These are phyloP conservation scores for Allodekkera sacchari DNA, from an alignment of 805 yeast genomes.

Conservation along the genomic window DNA sequence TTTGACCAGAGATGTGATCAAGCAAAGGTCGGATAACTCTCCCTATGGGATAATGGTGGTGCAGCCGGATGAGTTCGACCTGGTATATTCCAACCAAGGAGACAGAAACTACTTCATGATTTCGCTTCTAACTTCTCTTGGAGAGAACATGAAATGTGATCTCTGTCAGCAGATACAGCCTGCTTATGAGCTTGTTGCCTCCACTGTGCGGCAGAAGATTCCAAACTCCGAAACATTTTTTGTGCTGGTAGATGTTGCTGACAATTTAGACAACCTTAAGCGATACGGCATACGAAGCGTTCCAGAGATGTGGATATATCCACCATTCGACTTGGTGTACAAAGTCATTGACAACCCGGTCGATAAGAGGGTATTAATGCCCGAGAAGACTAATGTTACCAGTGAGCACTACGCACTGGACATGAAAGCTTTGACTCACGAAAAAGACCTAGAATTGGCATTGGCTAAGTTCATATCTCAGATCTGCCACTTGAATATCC, in stretches of 20 bases:
- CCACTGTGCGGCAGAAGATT: constrained; percentile 36
- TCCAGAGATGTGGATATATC: constrained; percentile 64
- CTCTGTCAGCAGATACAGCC: constrained; percentile 39
- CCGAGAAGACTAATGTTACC: constrained; percentile 8
- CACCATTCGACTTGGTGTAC: constrained; percentile 23
- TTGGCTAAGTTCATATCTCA: constrained; percentile 2
- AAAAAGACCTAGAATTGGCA: background rate
- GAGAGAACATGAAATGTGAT: constrained; percentile 34
- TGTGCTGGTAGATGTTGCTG: constrained; percentile 44
- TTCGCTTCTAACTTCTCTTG: constrained; percentile 43
- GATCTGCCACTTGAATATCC: constrained; percentile 2
- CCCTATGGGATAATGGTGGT: constrained; percentile 30
- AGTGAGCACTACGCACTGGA: constrained; percentile 18
- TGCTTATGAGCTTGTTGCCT: constrained; percentile 32
- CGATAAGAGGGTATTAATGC: constrained; percentile 12
- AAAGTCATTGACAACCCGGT: constrained; percentile 15
- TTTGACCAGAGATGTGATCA: constrained; percentile 10
- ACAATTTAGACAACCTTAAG: constrained; percentile 33
- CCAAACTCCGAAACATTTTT: constrained; percentile 29
- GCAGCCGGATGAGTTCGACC: constrained; percentile 1
- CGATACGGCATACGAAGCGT: constrained; percentile 38
- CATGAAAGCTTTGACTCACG: background rate
- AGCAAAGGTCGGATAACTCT: constrained; percentile 8
- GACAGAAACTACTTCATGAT: constrained; percentile 43
- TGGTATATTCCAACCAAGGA: background rate